Base-by-base conservation (phyloP, 139 green algal species). In the Astrephomene gubernaculifera region DNA sequence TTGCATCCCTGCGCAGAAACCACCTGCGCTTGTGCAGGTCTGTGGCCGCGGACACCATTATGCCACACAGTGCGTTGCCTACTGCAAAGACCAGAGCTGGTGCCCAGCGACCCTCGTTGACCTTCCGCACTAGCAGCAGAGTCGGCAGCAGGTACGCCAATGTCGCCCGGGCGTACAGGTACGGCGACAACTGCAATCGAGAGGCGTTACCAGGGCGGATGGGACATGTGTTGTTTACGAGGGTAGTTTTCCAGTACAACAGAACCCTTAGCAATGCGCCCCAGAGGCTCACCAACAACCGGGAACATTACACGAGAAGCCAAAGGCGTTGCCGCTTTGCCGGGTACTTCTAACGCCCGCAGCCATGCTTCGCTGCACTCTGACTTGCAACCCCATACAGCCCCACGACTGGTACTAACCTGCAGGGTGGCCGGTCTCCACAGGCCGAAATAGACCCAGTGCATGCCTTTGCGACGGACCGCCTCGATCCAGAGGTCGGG, bases 401-500 rank as follows among this genome's bases (percentile, higher is more conserved):
- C n/a, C n/a, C n/a, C n/a, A n/a, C n/a, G n/a, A n/a, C n/a, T n/a
- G n/a, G n/a, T n/a, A n/a, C n/a, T n/a, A n/a, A 78, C 70, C 70
- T 78, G 70, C 70, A 29, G 2, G 27, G 70, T 63, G 10, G 44
- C 29, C 27, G 70, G 70, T 44, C 63, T 44, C 70, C 70, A 78
- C 27, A 78, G 10, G 43, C 43, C 63, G 70, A 41, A 44, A 29
- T 63, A 25, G 31, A 78, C 22, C 68, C 39, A 57, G 31, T 44
- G n/a, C 7, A 78, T 22, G 70, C 70, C 31, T 35, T 41, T 31
- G 4, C 70, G 41, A 1, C 31, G 44, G n/a, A 27, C 39, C 70
- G 70, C 43, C 2, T 39, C 44, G 43, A 61, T 8, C 70, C 70
- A 78, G 25, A 27, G 29, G 8, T 57, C 25, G 5, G 70, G 70